Percentiles rank a stretch among this genome's conserved stretches.
Conservation (phyloP, 2,329 filamentous ascomycete genomes). For the Sphaerulina populicola region DNA sequence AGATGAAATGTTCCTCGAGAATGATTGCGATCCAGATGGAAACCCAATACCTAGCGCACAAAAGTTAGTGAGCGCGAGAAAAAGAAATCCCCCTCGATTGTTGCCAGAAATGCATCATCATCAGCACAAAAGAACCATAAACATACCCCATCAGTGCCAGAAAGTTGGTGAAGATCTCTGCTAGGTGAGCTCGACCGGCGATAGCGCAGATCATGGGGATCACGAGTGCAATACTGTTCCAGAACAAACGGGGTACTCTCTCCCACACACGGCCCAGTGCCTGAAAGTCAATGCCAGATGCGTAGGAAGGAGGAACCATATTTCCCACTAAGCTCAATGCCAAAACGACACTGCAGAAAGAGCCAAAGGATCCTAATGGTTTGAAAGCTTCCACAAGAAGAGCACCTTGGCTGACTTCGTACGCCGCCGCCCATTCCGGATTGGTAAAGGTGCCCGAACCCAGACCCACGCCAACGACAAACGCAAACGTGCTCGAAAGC, state of each 20-base stretch:
- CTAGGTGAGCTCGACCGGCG: constrained; percentile 52
- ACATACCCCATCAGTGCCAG: constrained; percentile 54
- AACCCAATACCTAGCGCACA: constrained; percentile 49
- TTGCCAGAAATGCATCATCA: not conserved
- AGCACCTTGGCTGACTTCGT: constrained; percentile 52
- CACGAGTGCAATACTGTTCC: constrained; percentile 55
- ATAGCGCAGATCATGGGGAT: constrained; percentile 58
- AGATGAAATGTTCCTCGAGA: constrained; percentile 55
- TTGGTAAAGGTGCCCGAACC: constrained; percentile 49
- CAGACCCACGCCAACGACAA: constrained; percentile 55
- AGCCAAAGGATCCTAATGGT: constrained; percentile 54
- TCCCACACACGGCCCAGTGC: constrained; percentile 53
- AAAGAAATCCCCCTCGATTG: too few species aligned
- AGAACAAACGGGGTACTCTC: constrained; percentile 53
- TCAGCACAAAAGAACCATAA: not conserved
- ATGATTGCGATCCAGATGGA: constrained; percentile 57
- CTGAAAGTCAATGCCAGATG: constrained; percentile 59
- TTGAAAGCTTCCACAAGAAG: constrained; percentile 56
- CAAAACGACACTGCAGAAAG: constrained; percentile 57
- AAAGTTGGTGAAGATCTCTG: constrained; percentile 61
- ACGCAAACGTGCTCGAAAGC: constrained; percentile 52
- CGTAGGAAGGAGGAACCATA: constrained; percentile 57
- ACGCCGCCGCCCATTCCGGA: constrained; percentile 50
- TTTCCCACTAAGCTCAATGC: constrained; percentile 59
- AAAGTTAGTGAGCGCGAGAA: not conserved